Conservation (phyloP, 78 protist species). For the Dictyostelium citrinum region DNA sequence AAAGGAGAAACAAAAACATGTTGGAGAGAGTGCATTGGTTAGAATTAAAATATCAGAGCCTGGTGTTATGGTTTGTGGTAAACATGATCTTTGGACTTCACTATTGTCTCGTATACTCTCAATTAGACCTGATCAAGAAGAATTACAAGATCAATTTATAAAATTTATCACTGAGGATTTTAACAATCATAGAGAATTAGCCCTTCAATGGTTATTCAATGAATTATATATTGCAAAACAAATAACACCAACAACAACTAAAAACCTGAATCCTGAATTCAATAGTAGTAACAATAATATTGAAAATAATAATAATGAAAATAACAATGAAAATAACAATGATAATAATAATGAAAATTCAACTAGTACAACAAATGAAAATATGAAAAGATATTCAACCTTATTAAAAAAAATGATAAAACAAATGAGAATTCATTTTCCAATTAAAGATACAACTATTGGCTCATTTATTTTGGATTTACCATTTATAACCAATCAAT, state of each 20-base stretch:
- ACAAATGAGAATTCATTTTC: background rate
- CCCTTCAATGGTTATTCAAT: conserved; percentile 56
- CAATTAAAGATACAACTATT: background rate
- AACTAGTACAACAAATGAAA: background rate
- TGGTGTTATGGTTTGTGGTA: conserved; percentile 21
- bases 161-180: conserved; percentile 20
- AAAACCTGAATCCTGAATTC: background rate
- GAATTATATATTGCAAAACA: conserved; percentile 14
- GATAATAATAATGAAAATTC: too few relatives aligned
- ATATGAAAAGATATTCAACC: conserved; percentile 10
- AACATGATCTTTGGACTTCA: conserved; percentile 25
- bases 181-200: conserved; percentile 18
- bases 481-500: background rate
- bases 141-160: background rate
- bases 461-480: background rate
- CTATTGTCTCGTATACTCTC: conserved; percentile 13
- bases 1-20: background rate
- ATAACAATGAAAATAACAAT: background rate
- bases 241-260: background rate
- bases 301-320: background rate
- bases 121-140: background rate
- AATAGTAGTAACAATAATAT: background rate
- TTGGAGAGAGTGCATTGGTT: background rate
- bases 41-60: conserved; percentile 20
- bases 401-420: conserved; percentile 7